A percentile compares a stretch with the other conserved stretches of the same genome.
Conservation (phyloP, 108 stramenopile genomes). For the Licmophora abbreviata region DNA sequence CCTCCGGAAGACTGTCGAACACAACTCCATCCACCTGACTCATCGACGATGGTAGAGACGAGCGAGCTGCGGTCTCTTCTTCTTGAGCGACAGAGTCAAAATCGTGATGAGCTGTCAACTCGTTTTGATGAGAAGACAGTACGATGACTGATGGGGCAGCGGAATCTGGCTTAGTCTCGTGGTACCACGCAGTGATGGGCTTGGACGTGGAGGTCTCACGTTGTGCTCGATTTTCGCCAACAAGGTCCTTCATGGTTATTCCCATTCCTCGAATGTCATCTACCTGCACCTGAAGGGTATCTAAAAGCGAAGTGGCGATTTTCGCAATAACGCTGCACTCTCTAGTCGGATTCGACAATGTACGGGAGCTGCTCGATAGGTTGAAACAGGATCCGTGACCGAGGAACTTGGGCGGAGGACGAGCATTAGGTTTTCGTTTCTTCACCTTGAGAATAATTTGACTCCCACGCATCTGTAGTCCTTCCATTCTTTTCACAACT, state of each 20-base stretch:
- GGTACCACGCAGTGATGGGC: neutral
- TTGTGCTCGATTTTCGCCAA: constrained; percentile 13
- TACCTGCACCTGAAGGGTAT: constrained; percentile 42
- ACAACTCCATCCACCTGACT: constrained; percentile 36
- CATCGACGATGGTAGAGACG: constrained; percentile 2
- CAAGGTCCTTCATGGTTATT: constrained; percentile 58
- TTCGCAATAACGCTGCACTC: constrained; percentile 37
- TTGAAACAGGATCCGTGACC: constrained; percentile 86
- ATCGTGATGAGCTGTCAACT: neutral
- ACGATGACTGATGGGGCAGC: neutral
- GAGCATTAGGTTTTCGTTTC: constrained; percentile 66
- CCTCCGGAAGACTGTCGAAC: constrained; percentile 19
- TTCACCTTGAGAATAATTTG: constrained; percentile 84
- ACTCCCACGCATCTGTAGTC: constrained; percentile 46
- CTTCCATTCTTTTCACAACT: constrained; percentile 66
- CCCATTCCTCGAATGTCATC: constrained; percentile 83
- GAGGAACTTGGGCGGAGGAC: constrained; percentile 66
- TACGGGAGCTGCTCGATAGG: constrained; percentile 48
- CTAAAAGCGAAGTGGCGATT: constrained; percentile 45
- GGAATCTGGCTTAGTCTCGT: no score
- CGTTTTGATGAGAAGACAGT: neutral
- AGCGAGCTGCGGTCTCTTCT: neutral
- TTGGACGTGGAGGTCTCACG: neutral
- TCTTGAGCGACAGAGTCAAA: neutral
- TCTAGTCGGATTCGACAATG: constrained; percentile 31